Evolutionary conservation across 139 green algal species (phyloP).

Genomic region (Asterochloris erici): DNA sequence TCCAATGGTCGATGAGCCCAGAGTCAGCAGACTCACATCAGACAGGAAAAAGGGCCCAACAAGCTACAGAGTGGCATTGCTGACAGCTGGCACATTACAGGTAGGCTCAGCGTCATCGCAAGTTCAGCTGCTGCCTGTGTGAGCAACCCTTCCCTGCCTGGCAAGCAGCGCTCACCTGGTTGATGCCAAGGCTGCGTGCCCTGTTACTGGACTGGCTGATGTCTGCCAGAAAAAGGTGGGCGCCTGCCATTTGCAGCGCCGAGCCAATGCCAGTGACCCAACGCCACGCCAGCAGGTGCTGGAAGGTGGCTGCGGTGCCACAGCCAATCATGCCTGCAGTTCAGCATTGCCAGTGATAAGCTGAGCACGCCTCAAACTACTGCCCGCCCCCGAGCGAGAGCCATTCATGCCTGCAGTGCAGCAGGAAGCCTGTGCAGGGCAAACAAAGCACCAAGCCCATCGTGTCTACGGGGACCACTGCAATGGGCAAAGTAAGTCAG

Average conservation of each 20-base stretch:
- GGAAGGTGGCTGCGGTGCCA: slow-evolving; percentile 19
- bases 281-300: slow-evolving; percentile 27
- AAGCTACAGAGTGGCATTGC: neutral
- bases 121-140: neutral
- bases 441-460: too few relatives aligned
- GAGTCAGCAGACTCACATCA: neutral
- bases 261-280: slow-evolving; percentile 31
- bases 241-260: slow-evolving; percentile 32
- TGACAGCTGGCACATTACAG: neutral
- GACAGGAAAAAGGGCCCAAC: neutral
- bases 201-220: slow-evolving; percentile 26
- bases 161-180: slow-evolving; percentile 18
- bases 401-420: neutral
- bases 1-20: neutral
- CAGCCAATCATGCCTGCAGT: slow-evolving; percentile 34
- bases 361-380: too few relatives aligned
- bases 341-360: neutral
- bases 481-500: too few relatives aligned
- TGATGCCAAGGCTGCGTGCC: slow-evolving; percentile 28
- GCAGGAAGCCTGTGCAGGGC: too few relatives aligned
- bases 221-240: slow-evolving; percentile 34
- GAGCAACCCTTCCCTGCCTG: neutral
- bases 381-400: too few relatives aligned
- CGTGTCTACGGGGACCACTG: too few relatives aligned
- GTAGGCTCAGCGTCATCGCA: neutral